Evolutionary conservation across 2,329 filamentous ascomycete species (phyloP).

Genomic region (Niveomyces coronatus): DNA sequence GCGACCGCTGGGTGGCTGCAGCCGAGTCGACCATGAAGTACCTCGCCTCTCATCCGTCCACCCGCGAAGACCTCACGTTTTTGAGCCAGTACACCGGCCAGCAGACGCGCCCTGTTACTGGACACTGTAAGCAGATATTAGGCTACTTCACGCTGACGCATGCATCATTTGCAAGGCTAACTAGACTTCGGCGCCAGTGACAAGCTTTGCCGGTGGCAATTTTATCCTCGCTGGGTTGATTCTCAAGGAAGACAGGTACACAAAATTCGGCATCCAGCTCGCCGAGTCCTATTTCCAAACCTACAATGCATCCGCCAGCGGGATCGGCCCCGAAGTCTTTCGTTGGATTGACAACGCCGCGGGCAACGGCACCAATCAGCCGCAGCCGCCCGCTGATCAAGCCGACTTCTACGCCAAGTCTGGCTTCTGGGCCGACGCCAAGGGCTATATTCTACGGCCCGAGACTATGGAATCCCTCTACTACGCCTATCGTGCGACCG

Average conservation of each 20-base stretch:
- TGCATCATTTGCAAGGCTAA: no score
- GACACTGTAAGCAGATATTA: conserved; percentile 43
- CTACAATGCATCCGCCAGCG: conserved; percentile 56
- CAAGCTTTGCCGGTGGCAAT: conserved; percentile 77
- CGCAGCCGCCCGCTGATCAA: conserved; percentile 46
- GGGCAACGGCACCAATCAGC: conserved; percentile 59
- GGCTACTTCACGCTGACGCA: no score
- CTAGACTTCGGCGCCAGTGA: conserved; percentile 66
- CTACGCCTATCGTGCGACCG: conserved; percentile 76
- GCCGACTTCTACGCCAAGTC: conserved; percentile 54
- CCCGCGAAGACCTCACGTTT: conserved; percentile 63
- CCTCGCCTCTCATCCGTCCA: conserved; percentile 56
- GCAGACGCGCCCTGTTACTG: conserved; percentile 32
- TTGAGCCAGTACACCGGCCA: conserved; percentile 45
- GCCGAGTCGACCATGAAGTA: conserved; percentile 66
- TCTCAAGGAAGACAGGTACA: conserved; percentile 54
- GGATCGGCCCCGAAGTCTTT: conserved; percentile 69
- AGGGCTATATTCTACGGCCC: conserved; percentile 59
- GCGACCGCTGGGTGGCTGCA: conserved; percentile 64
- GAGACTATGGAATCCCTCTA: conserved; percentile 80
- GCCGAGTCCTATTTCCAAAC: conserved; percentile 65
- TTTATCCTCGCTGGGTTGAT: conserved; percentile 73
- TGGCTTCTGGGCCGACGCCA: conserved; percentile 61
- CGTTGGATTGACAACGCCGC: conserved; percentile 43
- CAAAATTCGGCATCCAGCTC: conserved; percentile 63